Base-by-base conservation (phyloP, 805 yeast species). In the Kuraishia borneana region DNA sequence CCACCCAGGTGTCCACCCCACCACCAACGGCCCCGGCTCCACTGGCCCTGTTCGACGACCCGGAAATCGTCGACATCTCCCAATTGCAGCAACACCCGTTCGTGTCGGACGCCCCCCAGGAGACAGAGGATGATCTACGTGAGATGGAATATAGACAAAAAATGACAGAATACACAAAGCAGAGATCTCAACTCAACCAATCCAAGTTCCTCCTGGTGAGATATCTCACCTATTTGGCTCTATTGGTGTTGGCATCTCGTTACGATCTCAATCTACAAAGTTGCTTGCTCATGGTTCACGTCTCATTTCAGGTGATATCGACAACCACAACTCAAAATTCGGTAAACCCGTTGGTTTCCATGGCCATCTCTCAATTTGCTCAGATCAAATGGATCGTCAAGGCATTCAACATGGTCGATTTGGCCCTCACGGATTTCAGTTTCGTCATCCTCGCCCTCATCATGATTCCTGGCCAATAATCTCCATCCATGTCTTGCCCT, bases 401-500 rank as follows among this genome's bases (percentile, higher is more conserved):
- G 28, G 12, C 13, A 12, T 13, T 10, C 6, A 6, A 6, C 12
- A 13, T 12, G 13, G 13, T 25, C 6, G 28, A 25, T 12, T 16
- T 25, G 12, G 6, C 28, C 6, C 28, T 25, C 16, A 13, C 28
- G 12, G 28, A 25, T 16, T 25, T 25, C 16, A 7, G 28, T 16
- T 7, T 25, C 16, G 13, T 25, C 6, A 13, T 25, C 7, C 16
- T 10, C 6, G 28, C 16, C 6, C 28, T 25, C 28, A 21, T 7
- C 9, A 21, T n/a, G n/a, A n/a, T n/a, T 81, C 84, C 39, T 65
- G 57, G 19, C 89, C 89, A 27, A 83, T 63, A 33, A 85, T 76
- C 52, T 84, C 73, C 54, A 65, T 63, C 97, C 97, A 89, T 3
- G 85, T 77, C 56, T 76, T 77, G 6, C 85, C 89, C 49, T 79